phyloP scores from a whole-genome alignment of 2,329 filamentous ascomycete genomes.

The Helotiales sp. region DNA sequence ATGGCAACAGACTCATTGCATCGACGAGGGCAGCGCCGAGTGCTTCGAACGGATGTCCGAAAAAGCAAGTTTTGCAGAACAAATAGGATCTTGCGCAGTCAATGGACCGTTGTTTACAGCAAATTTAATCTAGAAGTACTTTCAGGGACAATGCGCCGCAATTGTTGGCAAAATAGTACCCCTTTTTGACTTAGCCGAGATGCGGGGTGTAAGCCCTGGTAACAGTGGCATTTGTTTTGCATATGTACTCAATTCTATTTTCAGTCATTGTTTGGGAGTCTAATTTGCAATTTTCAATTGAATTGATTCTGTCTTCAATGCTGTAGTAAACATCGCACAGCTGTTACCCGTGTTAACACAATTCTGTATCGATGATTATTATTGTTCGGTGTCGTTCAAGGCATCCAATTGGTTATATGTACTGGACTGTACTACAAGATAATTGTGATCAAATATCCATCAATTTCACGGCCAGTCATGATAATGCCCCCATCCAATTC shows the following conservation, averaged over 20 bases:
- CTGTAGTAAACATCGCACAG: too few species aligned
- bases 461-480: background rate
- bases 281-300: too few species aligned
- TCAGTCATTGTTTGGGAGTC: background rate
- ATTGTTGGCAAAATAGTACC: background rate
- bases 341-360: too few species aligned
- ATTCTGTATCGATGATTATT: too few species aligned
- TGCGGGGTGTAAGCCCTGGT: background rate
- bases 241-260: background rate
- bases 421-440: background rate
- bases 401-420: background rate
- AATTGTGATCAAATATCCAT: background rate
- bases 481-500: background rate
- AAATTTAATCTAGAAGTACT: background rate
- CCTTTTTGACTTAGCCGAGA: slow-evolving; percentile 4
- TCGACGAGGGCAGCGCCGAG: background rate
- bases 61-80: background rate
- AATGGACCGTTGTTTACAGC: background rate
- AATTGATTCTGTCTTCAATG: too few species aligned
- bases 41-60: background rate
- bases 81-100: background rate
- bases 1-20: too few species aligned
- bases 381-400: background rate
- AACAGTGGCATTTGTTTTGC: background rate
- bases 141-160: background rate